phyloP scores from a whole-genome alignment of 2,329 filamentous ascomycete genomes.

The Thelonectria rubi region DNA sequence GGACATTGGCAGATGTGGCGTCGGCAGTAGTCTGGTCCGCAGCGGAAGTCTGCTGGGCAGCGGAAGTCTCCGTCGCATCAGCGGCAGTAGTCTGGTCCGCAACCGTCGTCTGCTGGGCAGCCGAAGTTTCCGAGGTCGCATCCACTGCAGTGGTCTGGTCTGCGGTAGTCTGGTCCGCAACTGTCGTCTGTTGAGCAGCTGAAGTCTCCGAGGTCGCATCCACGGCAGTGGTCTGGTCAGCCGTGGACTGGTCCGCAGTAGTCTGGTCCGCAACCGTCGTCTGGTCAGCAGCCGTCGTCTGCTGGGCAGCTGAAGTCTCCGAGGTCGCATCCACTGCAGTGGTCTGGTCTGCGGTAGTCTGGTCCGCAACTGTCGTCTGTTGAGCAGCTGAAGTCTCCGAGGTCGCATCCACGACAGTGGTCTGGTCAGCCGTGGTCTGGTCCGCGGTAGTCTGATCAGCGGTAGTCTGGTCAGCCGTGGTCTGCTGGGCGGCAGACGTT shows the following conservation, averaged over 20 bases:
- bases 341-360: neutral
- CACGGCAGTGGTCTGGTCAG: no score
- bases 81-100: neutral
- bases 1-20: slow-evolving; percentile 1
- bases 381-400: neutral
- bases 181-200: neutral
- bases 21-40: neutral
- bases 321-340: no score
- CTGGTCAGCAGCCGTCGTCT: neutral
- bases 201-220: neutral
- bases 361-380: neutral
- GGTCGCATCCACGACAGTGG: neutral
- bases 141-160: no score
- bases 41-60: no score
- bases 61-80: neutral
- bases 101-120: no score
- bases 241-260: no score
- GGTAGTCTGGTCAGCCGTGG: neutral
- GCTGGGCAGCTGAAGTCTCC: neutral
- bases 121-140: no score
- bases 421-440: neutral
- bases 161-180: neutral
- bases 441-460: neutral
- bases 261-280: neutral
- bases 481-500: neutral